These are phyloP conservation scores for Rhodotorula taiwanensis DNA, from an alignment of 768 basidiomycete species.

Conservation along the genomic window DNA sequence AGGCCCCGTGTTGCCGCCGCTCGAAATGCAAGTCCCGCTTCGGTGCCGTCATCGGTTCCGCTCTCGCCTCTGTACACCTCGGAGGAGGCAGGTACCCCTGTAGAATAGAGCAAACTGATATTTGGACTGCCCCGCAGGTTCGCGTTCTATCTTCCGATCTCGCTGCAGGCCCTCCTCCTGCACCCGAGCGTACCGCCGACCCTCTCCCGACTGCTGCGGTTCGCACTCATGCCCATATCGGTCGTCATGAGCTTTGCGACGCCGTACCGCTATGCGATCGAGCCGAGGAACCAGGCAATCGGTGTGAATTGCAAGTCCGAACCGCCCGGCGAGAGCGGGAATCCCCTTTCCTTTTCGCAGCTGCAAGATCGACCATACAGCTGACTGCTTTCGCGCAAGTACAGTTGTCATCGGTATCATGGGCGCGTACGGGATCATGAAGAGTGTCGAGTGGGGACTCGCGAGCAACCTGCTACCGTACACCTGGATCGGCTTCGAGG, in stretches of 20 bases:
- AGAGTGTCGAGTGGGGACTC: constrained; percentile 28
- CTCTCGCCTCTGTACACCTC: too few relatives aligned
- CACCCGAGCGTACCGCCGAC: constrained; percentile 17
- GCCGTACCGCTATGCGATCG: constrained; percentile 18
- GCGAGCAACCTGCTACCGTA: constrained; percentile 26
- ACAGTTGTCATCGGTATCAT: constrained; percentile 24
- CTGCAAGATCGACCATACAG: too few relatives aligned
- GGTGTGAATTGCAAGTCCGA: constrained; percentile 17
- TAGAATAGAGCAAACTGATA: too few relatives aligned
- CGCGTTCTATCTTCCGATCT: constrained; percentile 23
- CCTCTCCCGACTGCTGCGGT: constrained; percentile 12
- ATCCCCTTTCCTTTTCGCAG: too few relatives aligned
- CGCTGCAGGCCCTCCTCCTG: constrained; percentile 23
- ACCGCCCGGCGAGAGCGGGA: too few relatives aligned
- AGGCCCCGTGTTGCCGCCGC: too few relatives aligned
- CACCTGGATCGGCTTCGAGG: constrained; percentile 22
- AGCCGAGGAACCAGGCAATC: constrained; percentile 25
- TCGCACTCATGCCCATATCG: constrained; percentile 21
- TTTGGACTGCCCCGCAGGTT: constrained; percentile 2
- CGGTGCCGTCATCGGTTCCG: neutral
- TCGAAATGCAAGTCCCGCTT: too few relatives aligned
- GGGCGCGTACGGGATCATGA: constrained; percentile 27
- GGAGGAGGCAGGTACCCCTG: too few relatives aligned
- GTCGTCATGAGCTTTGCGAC: constrained; percentile 6
- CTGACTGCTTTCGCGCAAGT: too few relatives aligned